Evolutionary conservation across 345 rosid species (phyloP), one percentile per base, ranked within the genome.

Genomic region (Linum usitatissimum): DNA sequence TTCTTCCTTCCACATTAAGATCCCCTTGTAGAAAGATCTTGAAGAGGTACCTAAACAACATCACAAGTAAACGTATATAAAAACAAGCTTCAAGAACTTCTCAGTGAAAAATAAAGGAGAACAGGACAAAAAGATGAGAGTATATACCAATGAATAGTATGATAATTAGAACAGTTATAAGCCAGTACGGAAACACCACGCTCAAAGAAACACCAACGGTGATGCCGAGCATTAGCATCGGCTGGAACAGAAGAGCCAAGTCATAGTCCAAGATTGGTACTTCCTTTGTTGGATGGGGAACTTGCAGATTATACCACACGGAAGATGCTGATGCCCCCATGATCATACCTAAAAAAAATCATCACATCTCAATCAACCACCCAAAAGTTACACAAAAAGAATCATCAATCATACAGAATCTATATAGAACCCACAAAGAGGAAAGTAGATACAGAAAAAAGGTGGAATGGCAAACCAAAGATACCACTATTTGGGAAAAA

Each of bases 1-100:
- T 78, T 92, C 97, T 31, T 81, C 91, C 65, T 89, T 89, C 98
- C 98, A 92, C 97, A 92, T 92, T 56, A 77, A 79, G 65, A 83
- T 58, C 3, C 79, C 98, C 69, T 71, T 92, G 38, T 70, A 85
- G 74, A 81, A 82, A 36, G 98, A 45, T 12, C 51, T 45, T 45
- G 51, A 45, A 45, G 51, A 45, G 17, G 51, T 45, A 10, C 51
- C 51, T 45, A 15, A 10, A 45, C 51, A 1, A 45, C 17, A 45
- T 10, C 51, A 15, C 10, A 34, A 34, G 38, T 12, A 10, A 45
- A 45, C 51, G 13, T 15, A 45, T 7, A 13, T 10, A 45, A 34
- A 34, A 34, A 23, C 28, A 34, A 34, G 0, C 36, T 18, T 5
- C 18, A 18, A 61, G 40, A 0, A 36, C n/a, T 34, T 62, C 48